Base-by-base conservation (phyloP, 2,329 filamentous ascomycete genomes). In the Epichloe gansuensis region DNA sequence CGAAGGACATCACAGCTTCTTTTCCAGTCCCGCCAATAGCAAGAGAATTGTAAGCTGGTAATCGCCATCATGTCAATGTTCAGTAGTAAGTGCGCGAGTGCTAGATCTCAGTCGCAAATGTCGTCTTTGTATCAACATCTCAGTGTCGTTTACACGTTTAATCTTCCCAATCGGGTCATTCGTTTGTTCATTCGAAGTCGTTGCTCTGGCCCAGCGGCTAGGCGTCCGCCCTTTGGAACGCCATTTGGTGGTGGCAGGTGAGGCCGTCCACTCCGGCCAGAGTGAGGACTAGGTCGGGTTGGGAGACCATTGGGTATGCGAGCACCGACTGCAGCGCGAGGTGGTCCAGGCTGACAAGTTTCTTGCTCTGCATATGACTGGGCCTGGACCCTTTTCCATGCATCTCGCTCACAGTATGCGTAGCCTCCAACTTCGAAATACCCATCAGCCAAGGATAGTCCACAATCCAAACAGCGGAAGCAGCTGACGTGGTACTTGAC, bases 401-500 rank as follows among this genome's bases (percentile, higher is more conserved):
- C 91, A 65, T 97, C 90, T 45, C 83, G 81, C 68, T 97, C 91
- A 67, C 91, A 98, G 65, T 86, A 95, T 0, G 86, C 81, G 45
- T 74, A 76, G 25, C 88, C 88, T 42, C 81, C 82, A 59, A 95
- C 85, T 66, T 97, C 91, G 62, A 93, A 96, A 67, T 97, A 97
- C 56, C 93, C 91, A 45, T 91, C 85, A 21, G 80, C 78, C 12
- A 97, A 75, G 2, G 85, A 81, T 46, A 81, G 70, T 35, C 82
- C 80, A 64, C 91, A 97, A 59, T 88, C 85, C 45, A 78, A 77
- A 65, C 93, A 97, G 48, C 82, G 84, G 70, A 98, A 88, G 69
- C 93, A 98, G 7, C 80, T 75, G 0, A 88, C 81, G 66, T 98
- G 93, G 68, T 90, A 93, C 66, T 96, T 96, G 60, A 82, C 77